A percentile compares a stretch with the other conserved stretches of the same genome.
Evolutionary conservation across 805 yeast genomes (phyloP).

Genomic region (Candida patagonica): DNA sequence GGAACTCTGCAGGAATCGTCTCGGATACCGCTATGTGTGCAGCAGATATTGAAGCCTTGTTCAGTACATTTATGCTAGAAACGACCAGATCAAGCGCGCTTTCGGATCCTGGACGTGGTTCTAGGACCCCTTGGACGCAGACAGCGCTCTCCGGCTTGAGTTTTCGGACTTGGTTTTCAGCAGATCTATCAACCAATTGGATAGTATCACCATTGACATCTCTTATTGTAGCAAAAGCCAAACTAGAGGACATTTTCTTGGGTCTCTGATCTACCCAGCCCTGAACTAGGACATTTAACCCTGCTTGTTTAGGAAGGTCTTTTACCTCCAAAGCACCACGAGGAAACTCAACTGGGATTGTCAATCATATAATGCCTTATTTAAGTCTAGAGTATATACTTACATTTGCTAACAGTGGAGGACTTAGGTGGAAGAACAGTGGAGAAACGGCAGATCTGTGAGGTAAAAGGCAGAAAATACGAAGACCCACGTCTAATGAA

Average conservation of each 20-base stretch:
- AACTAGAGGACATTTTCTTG: constrained; percentile 49
- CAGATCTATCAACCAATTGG: constrained; percentile 44
- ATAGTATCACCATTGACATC: constrained; percentile 60
- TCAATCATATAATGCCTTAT: no score
- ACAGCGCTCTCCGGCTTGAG: constrained; percentile 70
- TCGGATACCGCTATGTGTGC: constrained; percentile 55
- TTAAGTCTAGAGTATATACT: not conserved
- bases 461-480: no score
- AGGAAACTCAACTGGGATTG: no score
- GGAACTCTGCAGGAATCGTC: constrained; percentile 61
- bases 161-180: constrained; percentile 34
- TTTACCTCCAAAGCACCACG: no score
- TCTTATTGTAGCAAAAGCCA: constrained; percentile 66
- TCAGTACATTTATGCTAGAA: constrained; percentile 44
- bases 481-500: no score
- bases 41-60: constrained; percentile 53
- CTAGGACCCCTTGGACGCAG: constrained; percentile 49
- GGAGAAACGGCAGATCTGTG: no score
- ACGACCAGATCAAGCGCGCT: constrained; percentile 45
- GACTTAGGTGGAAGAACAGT: no score
- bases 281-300: constrained; percentile 44
- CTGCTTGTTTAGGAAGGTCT: no score
- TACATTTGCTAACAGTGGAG: no score
- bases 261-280: constrained; percentile 86
- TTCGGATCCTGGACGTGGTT: constrained; percentile 22